A percentile compares a stretch with the other conserved stretches of the same genome.
phyloP scores from a whole-genome alignment of 768 basidiomycete genomes.

The Amanita polypyramis region DNA sequence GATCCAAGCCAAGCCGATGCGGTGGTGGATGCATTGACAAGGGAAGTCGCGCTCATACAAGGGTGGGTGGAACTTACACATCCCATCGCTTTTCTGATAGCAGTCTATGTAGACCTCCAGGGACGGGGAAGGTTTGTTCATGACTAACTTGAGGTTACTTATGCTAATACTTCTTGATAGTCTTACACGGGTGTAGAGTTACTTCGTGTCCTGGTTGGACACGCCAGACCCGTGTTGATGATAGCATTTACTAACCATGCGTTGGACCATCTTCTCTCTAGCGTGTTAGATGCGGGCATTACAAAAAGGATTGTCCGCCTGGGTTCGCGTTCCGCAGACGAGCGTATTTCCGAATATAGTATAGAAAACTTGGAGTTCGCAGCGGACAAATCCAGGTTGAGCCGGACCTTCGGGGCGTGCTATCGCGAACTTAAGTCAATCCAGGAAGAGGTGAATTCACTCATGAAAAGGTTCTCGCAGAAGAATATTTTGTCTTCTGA shows the following conservation, averaged over 20 bases:
- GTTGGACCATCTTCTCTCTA: slow-evolving; percentile 59
- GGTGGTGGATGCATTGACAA: slow-evolving; percentile 45
- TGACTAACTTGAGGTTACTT: slow-evolving; percentile 3
- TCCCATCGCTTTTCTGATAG: neutral
- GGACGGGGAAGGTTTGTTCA: slow-evolving; percentile 56
- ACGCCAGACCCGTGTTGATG: slow-evolving; percentile 42
- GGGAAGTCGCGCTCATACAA: slow-evolving; percentile 61
- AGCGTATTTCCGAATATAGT: slow-evolving; percentile 48
- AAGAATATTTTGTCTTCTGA: slow-evolving; percentile 24
- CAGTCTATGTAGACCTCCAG: slow-evolving; percentile 45
- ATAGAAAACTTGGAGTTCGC: slow-evolving; percentile 48
- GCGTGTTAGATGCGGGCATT: slow-evolving; percentile 54
- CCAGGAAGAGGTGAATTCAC: slow-evolving; percentile 32
- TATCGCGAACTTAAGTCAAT: slow-evolving; percentile 30
- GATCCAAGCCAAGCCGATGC: slow-evolving; percentile 69
- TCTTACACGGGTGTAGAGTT: slow-evolving; percentile 63
- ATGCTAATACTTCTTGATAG: slow-evolving; percentile 18
- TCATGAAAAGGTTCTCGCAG: slow-evolving; percentile 33
- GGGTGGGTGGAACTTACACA: slow-evolving; percentile 30
- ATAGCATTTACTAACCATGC: slow-evolving; percentile 73
- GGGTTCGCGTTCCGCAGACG: slow-evolving; percentile 54
- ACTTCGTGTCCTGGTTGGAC: slow-evolving; percentile 46
- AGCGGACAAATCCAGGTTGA: slow-evolving; percentile 28
- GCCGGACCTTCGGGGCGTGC: slow-evolving; percentile 21
- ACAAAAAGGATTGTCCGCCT: slow-evolving; percentile 57